Evolutionary conservation across 1,284 basidiomycete genomes (phyloP), one percentile per base, ranked within the genome.

Genomic region (Cronartium quercuum): DNA sequence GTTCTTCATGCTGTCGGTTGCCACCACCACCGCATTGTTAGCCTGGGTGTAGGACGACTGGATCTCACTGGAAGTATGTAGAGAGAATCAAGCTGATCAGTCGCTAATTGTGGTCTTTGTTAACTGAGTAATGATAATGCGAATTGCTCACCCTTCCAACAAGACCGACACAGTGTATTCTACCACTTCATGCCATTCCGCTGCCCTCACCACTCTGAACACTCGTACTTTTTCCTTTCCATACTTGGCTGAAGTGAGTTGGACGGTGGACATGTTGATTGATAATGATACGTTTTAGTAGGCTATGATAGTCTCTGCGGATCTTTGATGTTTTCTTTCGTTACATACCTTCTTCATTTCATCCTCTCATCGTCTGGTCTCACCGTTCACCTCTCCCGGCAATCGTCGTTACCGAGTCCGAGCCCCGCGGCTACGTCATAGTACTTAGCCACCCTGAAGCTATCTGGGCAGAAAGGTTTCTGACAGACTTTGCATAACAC

Each of bases 211-310:
- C 75, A 94, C 85, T 47, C 93, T 87, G 77, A 91, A 86, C 55
- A 95, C 89, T 44, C 91, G 86, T 38, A 96, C 87, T 79, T 90
- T 89, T 83, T 91, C 89, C 83, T 95, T 95, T 40, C 92, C 92
- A 79, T 92, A 92, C 35, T 87, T 86, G 1, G 90, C 88, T 55
- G 83, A 79, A 2, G 84, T 80, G 69, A 88, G 85, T 29, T 61
- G 44, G 38, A 69, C 55, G n/a, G 57, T 5, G 60, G 51, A 57
- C 37, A 73, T 62, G 35, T 15, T 10, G 60, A 51, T 44, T 42
- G 42, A 37, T 42, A 61, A 71, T 9, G 69, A 42, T 29, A 29
- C 29, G 29, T 29, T 24, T 44, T 68, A 6, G 5, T 6, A 29
- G n/a, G 44, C 38, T n/a, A 15, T 1, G 38, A 37, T 37, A 34